Evolutionary conservation across 2,329 filamentous ascomycete genomes (phyloP).

Genomic region (Westerdykella sp.): DNA sequence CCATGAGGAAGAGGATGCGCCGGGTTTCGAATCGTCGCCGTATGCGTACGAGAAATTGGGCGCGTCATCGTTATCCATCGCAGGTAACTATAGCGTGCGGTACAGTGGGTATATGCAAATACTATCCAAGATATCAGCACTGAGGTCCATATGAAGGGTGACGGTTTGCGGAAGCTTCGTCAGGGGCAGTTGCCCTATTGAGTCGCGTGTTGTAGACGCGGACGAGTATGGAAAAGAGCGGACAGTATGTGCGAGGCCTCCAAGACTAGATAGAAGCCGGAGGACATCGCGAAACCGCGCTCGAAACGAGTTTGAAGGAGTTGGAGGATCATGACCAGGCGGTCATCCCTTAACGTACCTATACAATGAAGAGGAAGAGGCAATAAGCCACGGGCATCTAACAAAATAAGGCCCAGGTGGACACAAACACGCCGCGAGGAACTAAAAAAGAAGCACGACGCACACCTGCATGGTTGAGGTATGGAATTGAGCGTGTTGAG

Average conservation of each 20-base stretch:
- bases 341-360: constrained; percentile 31
- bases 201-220: no score
- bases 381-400: constrained; percentile 1
- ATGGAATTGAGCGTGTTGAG: constrained; percentile 2
- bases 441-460: constrained; percentile 20
- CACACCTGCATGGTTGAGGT: constrained; percentile 12
- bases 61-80: constrained; percentile 32
- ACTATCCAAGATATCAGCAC: constrained; percentile 23
- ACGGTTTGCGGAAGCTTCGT: no score
- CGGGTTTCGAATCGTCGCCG: constrained; percentile 16
- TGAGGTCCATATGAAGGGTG: background rate
- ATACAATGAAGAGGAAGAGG: constrained; percentile 26
- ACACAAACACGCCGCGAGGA: constrained; percentile 11
- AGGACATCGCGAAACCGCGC: no score
- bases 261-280: no score
- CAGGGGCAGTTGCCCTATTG: no score
- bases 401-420: constrained; percentile 2
- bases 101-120: constrained; percentile 32
- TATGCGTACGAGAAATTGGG: constrained; percentile 40
- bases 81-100: constrained; percentile 17
- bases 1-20: constrained; percentile 40
- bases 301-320: no score
- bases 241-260: no score
- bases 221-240: no score
- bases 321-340: background rate